These are phyloP conservation scores for Hirschfeldia incana DNA, from an alignment of 345 rosid genomes.

Conservation along the genomic window DNA sequence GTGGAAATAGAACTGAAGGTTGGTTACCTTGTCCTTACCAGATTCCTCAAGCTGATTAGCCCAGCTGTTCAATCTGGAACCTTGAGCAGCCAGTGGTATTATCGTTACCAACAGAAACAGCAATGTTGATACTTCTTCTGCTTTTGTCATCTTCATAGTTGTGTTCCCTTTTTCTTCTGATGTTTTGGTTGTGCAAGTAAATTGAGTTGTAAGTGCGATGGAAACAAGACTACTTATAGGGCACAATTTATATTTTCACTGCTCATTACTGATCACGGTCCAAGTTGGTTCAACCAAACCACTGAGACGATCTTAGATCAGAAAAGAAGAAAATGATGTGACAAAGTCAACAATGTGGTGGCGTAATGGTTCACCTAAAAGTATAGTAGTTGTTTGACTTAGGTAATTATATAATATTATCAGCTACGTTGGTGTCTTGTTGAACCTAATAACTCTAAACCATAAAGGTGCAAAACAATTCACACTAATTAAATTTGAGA, in stretches of 20 bases:
- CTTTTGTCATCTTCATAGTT: constrained; percentile 8
- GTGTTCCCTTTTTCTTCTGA: not conserved
- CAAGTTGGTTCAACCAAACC: constrained; percentile 30
- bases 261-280: not conserved
- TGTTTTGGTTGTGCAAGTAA: not conserved
- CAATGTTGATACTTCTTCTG: constrained; percentile 15
- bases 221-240: constrained; percentile 1
- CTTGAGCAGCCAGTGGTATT: constrained; percentile 36
- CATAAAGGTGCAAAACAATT: not conserved
- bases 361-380: constrained; percentile 38
- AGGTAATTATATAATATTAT: not conserved
- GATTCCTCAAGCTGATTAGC: constrained; percentile 35
- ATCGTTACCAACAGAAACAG: constrained; percentile 14
- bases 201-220: not conserved
- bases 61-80: constrained; percentile 32
- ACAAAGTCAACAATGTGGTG: constrained; percentile 25
- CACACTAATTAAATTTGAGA: not conserved
- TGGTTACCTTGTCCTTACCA: constrained; percentile 45
- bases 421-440: not conserved
- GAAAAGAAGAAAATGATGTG: not conserved
- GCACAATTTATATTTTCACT: not conserved
- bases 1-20: constrained; percentile 74
- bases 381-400: not conserved
- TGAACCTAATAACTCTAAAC: not conserved
- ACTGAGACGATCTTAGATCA: not conserved